A percentile compares a stretch with the other conserved stretches of the same genome.
These are phyloP conservation scores for Aspergillus saccharolyticus DNA, from an alignment of 495 filamentous ascomycete species.

Conservation along the genomic window DNA sequence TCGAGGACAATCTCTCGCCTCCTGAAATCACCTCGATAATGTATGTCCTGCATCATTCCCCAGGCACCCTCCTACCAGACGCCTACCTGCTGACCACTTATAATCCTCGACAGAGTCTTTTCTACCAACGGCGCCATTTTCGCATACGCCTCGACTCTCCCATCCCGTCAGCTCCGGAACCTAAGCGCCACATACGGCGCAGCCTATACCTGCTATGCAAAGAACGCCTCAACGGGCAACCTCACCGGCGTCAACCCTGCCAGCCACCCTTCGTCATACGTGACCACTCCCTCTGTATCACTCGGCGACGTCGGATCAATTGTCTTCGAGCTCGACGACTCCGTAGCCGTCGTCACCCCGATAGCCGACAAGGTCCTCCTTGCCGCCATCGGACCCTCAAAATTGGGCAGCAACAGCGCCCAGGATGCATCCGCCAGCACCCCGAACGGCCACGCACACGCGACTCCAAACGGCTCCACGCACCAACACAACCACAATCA, in stretches of 20 bases:
- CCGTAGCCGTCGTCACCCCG: conserved; percentile 42
- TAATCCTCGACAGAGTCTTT: conserved; percentile 26
- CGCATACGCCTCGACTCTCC: conserved; percentile 40
- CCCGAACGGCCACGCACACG: conserved; percentile 6
- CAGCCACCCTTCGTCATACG: conserved; percentile 44
- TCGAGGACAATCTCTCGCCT: conserved; percentile 45
- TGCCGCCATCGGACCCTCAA: conserved; percentile 40
- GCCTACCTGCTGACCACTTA: not conserved
- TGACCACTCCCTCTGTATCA: conserved; percentile 44
- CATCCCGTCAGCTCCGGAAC: conserved; percentile 41
- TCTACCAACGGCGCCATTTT: conserved; percentile 47
- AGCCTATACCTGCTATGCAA: conserved; percentile 45
- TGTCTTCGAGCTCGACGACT: conserved; percentile 44
- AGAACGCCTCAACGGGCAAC: conserved; percentile 42
- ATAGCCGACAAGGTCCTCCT: conserved; percentile 45
- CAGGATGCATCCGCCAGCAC: conserved; percentile 4
- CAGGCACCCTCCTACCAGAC: no score
- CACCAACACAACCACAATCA: not conserved
- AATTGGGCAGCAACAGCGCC: conserved; percentile 13
- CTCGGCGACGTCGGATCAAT: conserved; percentile 48
- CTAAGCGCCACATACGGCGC: conserved; percentile 45
- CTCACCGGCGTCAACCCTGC: conserved; percentile 45
- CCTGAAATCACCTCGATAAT: conserved; percentile 46
- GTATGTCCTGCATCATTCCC: conserved; percentile 18
- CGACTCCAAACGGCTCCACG: conserved; percentile 10